Base-by-base conservation (phyloP, 1,284 basidiomycete genomes). In the Sporisorium sorghi region DNA sequence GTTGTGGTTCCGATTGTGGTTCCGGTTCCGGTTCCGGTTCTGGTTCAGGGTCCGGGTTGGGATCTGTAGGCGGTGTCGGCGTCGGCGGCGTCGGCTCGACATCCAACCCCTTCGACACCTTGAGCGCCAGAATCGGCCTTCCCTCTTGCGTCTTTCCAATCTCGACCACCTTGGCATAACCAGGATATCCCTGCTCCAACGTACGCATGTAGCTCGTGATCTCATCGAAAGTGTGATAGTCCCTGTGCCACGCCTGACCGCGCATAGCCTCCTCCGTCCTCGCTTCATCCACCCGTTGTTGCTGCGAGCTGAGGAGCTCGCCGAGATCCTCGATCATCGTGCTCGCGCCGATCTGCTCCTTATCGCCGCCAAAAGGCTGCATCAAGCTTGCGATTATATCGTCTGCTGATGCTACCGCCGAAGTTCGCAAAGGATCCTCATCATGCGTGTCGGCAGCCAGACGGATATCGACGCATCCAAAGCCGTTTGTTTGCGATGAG, bases 61-160 rank as follows among this genome's bases (percentile, higher is more conserved):
- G 43, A 6, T 55, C 35, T 12, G 44, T 40, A 1, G 55, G 30
- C 5, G 52, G 58, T 10, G 46, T 39, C n/a, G 53, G 51, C 30
- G 51, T 35, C 21, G 47, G 40, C 5, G 23, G 33, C n/a, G 44
- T 23, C 7, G 46, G 66, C 21, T 21, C 9, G 7, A 14, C 21
- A 2, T 32, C 39, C 39, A 53, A 23, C 12, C 52, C 54, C 5
- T 47, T 37, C 1, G 46, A 58, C 32, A 75, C 30, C 51, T 71
- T 60, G 8, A 75, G 32, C 15, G 33, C 73, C 11, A 57, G 24
- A 19, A 75, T 75, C 11, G 67, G 21, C 26, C 73, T 37, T 3
- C 63, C 73, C 40, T 75, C 73, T 32, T 75, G 56, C 30, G 73
- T 75, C 23, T 44, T 58, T 4, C 63, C 73, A 4, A 75, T 35